phyloP scores from a whole-genome alignment of 352 stramenopile genomes.

The Phytopythium aichiense region DNA sequence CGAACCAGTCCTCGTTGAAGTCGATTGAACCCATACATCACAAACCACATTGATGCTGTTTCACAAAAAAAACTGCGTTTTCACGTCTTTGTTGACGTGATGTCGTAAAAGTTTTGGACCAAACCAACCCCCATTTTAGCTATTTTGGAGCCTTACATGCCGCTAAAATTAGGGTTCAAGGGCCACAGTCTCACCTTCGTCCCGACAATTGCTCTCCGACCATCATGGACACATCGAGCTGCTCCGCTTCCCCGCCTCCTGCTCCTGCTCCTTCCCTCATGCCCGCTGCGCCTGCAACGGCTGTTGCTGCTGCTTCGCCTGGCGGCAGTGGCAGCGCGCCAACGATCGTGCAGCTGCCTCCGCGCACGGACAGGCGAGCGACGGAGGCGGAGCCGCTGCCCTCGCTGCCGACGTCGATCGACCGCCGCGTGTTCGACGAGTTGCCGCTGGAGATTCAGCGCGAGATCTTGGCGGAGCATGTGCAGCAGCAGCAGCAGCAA shows the following conservation, averaged over 20 bases:
- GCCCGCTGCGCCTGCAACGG: neutral
- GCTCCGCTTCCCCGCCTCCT: neutral
- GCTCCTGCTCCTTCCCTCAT: neutral
- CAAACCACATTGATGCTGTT: no score
- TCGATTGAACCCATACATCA: no score
- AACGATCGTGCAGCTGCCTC: slow-evolving; percentile 12
- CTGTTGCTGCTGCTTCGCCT: neutral
- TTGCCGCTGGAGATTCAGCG: slow-evolving; percentile 55
- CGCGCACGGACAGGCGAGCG: neutral
- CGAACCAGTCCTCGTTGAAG: no score
- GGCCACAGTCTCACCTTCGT: no score
- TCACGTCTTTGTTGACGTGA: no score
- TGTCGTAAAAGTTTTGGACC: no score
- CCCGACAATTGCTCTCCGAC: neutral
- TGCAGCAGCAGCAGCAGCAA: neutral
- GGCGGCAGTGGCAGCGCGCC: neutral
- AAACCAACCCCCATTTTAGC: no score
- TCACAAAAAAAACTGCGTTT: no score
- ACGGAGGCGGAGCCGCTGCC: neutral
- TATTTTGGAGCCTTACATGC: no score
- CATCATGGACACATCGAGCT: neutral
- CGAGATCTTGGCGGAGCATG: slow-evolving; percentile 27
- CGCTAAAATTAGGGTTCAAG: no score
- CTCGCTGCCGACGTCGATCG: slow-evolving; percentile 18
- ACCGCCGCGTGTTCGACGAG: slow-evolving; percentile 45